These are phyloP conservation scores for Komagataella pseudopastoris DNA, from an alignment of 805 yeast species.

Conservation along the genomic window DNA sequence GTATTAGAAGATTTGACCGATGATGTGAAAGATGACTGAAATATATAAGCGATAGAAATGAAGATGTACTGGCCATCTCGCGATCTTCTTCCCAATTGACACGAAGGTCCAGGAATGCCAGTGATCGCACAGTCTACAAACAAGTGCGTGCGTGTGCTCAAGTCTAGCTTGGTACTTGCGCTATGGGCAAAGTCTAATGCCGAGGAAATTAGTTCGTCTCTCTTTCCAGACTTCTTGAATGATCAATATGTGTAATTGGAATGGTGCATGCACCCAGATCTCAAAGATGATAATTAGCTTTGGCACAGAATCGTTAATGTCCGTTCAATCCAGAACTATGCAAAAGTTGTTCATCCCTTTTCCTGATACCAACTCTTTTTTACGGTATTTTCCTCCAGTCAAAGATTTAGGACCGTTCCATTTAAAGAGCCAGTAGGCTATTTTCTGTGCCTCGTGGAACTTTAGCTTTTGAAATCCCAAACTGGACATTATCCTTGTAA, in stretches of 20 bases:
- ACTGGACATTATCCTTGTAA: constrained; percentile 30
- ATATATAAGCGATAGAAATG: constrained; percentile 4
- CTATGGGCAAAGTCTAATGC: too few relatives aligned
- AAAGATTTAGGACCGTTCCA: constrained; percentile 23
- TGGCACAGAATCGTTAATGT: neutral
- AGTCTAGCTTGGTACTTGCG: too few relatives aligned
- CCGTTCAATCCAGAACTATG: constrained; percentile 15
- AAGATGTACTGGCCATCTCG: too few relatives aligned
- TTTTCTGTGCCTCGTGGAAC: constrained; percentile 50
- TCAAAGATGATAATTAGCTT: neutral
- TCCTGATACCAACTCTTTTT: constrained; percentile 44
- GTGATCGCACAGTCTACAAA: too few relatives aligned
- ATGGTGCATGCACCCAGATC: too few relatives aligned
- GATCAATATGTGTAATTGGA: too few relatives aligned
- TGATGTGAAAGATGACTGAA: constrained; percentile 1
- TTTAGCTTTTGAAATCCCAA: constrained; percentile 44
- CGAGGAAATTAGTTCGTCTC: too few relatives aligned
- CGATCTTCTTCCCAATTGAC: too few relatives aligned
- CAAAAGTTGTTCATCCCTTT: constrained; percentile 58
- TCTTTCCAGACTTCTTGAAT: too few relatives aligned
- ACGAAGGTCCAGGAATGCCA: too few relatives aligned
- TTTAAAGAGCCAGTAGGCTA: constrained; percentile 58
- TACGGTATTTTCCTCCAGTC: constrained; percentile 15
- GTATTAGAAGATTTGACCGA: too few relatives aligned
- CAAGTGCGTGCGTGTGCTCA: too few relatives aligned